Percentiles rank a stretch among this genome's conserved stretches.
Evolutionary conservation across 768 basidiomycete genomes (phyloP).

Genomic region (Myochromella boudieri): DNA sequence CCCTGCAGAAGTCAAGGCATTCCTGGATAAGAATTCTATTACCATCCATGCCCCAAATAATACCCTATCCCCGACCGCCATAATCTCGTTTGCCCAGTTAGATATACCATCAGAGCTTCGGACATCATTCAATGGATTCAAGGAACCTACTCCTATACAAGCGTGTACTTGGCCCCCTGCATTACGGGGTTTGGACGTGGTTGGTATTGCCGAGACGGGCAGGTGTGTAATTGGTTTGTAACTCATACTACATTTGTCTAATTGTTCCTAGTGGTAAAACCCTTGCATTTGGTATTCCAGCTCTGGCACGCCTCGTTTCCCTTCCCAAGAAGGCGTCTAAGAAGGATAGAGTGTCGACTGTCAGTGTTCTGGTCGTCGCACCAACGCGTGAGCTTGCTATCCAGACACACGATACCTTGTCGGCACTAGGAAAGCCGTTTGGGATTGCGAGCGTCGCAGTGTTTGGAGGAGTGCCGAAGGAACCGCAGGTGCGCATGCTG

Average conservation of each 20-base stretch:
- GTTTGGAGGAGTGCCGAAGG: constrained; percentile 94
- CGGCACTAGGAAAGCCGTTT: constrained; percentile 68
- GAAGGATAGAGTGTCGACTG: constrained; percentile 30
- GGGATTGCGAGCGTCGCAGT: constrained; percentile 83
- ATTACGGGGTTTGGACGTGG: constrained; percentile 78
- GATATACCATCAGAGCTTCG: constrained; percentile 61
- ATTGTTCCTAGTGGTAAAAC: constrained; percentile 79
- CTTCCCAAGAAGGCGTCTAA: constrained; percentile 28
- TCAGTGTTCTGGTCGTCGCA: constrained; percentile 79
- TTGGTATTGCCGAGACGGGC: constrained; percentile 97
- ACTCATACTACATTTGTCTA: constrained; percentile 1
- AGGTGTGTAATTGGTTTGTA: constrained; percentile 45
- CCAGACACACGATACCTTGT: constrained; percentile 88
- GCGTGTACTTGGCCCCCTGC: constrained; percentile 93
- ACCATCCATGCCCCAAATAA: constrained; percentile 61
- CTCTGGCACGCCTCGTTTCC: constrained; percentile 64
- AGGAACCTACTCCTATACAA: constrained; percentile 93
- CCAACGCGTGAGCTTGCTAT: constrained; percentile 96
- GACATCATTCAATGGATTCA: constrained; percentile 66
- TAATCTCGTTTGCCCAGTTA: constrained; percentile 75
- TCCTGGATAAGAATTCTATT: constrained; percentile 70
- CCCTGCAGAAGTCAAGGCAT: constrained; percentile 52
- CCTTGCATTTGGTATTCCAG: constrained; percentile 92
- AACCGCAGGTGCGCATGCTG: constrained; percentile 72
- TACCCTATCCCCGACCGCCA: constrained; percentile 52